Evolutionary conservation across 257 asterid genomes (phyloP), one percentile per base, ranked within the genome.

Genomic region (Catharanthus roseus): DNA sequence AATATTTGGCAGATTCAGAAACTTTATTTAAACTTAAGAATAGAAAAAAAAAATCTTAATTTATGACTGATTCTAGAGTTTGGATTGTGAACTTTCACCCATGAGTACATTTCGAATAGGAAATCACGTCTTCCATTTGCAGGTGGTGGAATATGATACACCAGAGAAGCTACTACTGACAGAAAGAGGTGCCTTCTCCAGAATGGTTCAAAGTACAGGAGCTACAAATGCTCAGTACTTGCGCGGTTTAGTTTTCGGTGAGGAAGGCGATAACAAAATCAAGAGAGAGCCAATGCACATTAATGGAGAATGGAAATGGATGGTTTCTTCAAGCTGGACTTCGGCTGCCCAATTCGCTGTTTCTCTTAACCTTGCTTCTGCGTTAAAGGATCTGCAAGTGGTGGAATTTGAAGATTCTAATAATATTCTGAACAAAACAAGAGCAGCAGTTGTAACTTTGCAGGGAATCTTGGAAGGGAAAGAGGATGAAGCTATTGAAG

Each of bases 181-280:
- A 44, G 89, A 85, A 80, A 90, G 79, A 39, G 88, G 97, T 65
- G 91, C 96, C 12, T 95, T 95, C 83, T 95, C 97, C 15, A 91
- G 84, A 84, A 95, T 95, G 99, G 97, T 91, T 65, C 96, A 85
- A 49, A 95, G 99, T 79, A 95, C 99, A 2, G 99, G 99, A 36
- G 84, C 88, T 62, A 96, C 99, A 70, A 95, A 95, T 64, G 95
- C 97, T 15, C 85, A 91, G 77, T 95, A 95, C 75, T 81, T 95
- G 10, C 96, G 89, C 70, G 76, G 96, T 75, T 76, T 93, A 56
- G 99, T 93, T 28, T 77, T 85, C 28, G 77, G 82, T 41, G 84
- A 81, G 8, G 79, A 75, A 34, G 39, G 74, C 1, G 47, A 41
- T 9, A 45, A 45, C 19, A 45, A 45, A 45, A 10, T 7, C 51